These are phyloP conservation scores for Aspergillus flavus DNA, from an alignment of 2,329 filamentous ascomycete species.

Conservation along the genomic window DNA sequence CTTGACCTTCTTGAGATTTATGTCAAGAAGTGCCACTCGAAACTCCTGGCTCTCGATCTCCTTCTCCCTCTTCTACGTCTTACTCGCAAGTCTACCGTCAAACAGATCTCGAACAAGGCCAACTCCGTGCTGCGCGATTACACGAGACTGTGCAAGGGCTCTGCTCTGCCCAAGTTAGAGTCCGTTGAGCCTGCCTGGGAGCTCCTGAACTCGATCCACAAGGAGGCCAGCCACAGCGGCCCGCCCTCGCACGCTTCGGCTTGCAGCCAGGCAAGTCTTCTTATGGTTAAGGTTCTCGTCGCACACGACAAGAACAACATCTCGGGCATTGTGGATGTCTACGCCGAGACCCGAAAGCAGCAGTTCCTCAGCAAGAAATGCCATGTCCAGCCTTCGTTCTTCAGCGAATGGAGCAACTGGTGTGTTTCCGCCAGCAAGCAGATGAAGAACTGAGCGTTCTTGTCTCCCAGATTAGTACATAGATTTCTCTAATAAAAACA, in stretches of 20 bases:
- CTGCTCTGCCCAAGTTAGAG: conserved; percentile 47
- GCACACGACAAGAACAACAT: conserved; percentile 55
- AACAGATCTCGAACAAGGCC: conserved; percentile 73
- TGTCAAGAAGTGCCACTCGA: conserved; percentile 74
- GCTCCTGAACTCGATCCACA: conserved; percentile 68
- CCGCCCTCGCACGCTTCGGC: conserved; percentile 74
- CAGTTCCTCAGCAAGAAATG: conserved; percentile 62
- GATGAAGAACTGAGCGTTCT: conserved; percentile 36
- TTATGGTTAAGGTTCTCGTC: conserved; percentile 47
- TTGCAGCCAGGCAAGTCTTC: conserved; percentile 63
- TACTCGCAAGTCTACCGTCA: conserved; percentile 74
- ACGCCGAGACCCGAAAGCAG: conserved; percentile 61
- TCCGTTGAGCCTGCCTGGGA: conserved; percentile 52
- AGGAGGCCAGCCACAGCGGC: conserved; percentile 57
- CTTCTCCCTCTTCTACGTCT: conserved; percentile 76
- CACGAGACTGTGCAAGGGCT: conserved; percentile 63
- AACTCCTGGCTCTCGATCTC: conserved; percentile 67
- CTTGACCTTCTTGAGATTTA: conserved; percentile 86
- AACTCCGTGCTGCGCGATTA: conserved; percentile 72
- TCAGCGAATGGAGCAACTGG: conserved; percentile 76
- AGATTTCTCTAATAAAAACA: not conserved
- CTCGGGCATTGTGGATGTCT: conserved; percentile 62
- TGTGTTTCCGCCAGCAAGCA: conserved; percentile 51
- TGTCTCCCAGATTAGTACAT: not conserved
- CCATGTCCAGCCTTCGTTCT: conserved; percentile 66